Evolutionary conservation across 1,284 basidiomycete genomes (phyloP), one percentile per base, ranked within the genome.

Genomic region (Ustilago loliicola): DNA sequence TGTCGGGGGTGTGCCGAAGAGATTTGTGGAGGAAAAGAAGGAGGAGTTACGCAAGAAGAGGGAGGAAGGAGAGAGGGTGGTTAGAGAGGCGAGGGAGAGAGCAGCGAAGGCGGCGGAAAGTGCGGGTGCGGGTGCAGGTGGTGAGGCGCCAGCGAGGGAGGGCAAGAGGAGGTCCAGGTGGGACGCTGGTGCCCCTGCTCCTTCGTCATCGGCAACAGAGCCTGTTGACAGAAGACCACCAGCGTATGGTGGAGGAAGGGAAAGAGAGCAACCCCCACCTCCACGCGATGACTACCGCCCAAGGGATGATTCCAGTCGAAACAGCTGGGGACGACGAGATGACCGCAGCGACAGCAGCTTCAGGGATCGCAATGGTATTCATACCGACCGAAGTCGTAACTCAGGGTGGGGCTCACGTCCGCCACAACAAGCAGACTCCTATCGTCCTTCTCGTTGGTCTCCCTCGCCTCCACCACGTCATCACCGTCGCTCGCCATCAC

Each of bases 21-120:
- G 92, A 27, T 95, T 98, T 85, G 92, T 99, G 25, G 95, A 98
- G 82, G 92, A 94, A 85, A 98, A 98, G 88, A 99, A 99, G 88
- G 91, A 91, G 82, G 96, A 99, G 87, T 91, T 98, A 89, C 90
- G 93, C 32, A 89, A 91, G n/a, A 89, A 91, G 54, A 91, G 92
- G 79, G 91, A 90, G 66, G 84, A 86, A 52, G 93, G 93, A 74
- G 89, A 89, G 17, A 89, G 90, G 17, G 90, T 91, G 8, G 88
- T 94, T 52, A 90, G 91, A 58, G 93, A 93, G 88, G 67, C 86
- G 32, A 80, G 85, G 30, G 83, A 81, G 53, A 76, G 83, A 77
- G 55, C 83, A 74, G 62, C 45, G 77, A 29, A 73, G 21, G 45
- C 67, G 40, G 36, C 61, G 21, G 70, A 45, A 21, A 45, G 42